Conservation (phyloP, 192 early-diverging fungal genomes). For the Backusella morwellensis region DNA sequence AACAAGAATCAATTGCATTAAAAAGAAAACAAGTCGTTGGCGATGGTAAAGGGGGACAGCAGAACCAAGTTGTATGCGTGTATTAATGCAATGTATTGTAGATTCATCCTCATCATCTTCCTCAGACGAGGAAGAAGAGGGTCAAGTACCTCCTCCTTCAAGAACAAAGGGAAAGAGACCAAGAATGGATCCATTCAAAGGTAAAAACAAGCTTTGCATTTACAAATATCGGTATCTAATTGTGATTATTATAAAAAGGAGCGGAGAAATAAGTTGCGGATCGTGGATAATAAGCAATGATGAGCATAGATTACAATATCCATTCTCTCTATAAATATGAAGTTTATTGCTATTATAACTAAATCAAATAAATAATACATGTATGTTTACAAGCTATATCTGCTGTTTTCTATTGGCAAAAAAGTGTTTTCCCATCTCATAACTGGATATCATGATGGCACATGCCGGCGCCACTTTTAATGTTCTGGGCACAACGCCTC, state of each 20-base stretch:
- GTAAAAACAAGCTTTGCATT: background rate
- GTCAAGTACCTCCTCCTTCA: background rate
- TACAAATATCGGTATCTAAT: background rate
- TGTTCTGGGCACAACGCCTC: slow-evolving; percentile 70
- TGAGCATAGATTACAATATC: too few relatives aligned
- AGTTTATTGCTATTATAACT: too few relatives aligned
- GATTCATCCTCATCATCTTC: background rate
- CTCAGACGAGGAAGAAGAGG: slow-evolving; percentile 11
- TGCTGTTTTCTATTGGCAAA: slow-evolving; percentile 22
- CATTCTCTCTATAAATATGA: too few relatives aligned
- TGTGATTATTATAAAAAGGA: background rate
- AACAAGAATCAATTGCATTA: background rate
- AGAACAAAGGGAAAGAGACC: background rate
- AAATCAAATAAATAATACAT: background rate
- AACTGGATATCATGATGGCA: slow-evolving; percentile 95
- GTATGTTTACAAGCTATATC: background rate
- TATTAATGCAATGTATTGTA: background rate
- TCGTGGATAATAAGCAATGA: too few relatives aligned
- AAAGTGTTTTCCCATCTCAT: slow-evolving; percentile 65
- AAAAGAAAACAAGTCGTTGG: background rate
- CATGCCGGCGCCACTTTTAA: slow-evolving; percentile 89
- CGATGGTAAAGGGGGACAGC: background rate
- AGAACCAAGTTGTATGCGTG: background rate
- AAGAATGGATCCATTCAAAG: slow-evolving; percentile 22
- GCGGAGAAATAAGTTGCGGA: too few relatives aligned